Conservation (phyloP, 2,329 filamentous ascomycete genomes). For the Bipolaris gigantea region DNA sequence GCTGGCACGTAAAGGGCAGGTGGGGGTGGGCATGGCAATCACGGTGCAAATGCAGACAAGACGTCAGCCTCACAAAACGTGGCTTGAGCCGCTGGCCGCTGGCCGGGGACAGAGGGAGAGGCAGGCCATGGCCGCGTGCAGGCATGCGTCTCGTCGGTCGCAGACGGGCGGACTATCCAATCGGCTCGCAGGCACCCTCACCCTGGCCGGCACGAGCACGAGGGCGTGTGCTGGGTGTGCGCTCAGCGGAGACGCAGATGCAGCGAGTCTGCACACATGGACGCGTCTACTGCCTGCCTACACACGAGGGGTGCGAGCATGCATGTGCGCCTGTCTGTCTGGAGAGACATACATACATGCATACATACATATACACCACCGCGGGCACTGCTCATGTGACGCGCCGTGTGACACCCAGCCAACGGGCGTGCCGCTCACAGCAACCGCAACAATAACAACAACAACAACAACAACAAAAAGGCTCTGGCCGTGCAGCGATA, state of each 20-base stretch:
- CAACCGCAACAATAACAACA: background rate
- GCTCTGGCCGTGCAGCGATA: slow-evolving; percentile 21
- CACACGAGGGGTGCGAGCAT: background rate
- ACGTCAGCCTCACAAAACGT: slow-evolving; percentile 14
- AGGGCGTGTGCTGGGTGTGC: slow-evolving; percentile 16
- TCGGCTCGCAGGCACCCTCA: slow-evolving; percentile 6
- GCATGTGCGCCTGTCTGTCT: no score
- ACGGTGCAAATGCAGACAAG: background rate
- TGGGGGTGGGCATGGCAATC: slow-evolving; percentile 24
- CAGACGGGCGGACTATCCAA: no score
- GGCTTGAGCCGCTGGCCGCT: slow-evolving; percentile 15
- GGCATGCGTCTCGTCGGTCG: no score
- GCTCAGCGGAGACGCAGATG: slow-evolving; percentile 23
- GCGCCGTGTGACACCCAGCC: slow-evolving; percentile 12
- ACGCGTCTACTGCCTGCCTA: no score
- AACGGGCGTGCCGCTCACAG: background rate
- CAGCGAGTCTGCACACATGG: background rate
- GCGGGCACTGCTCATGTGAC: slow-evolving; percentile 19
- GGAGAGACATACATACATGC: no score
- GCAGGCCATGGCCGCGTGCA: slow-evolving; percentile 1
- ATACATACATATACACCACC: slow-evolving; percentile 12
- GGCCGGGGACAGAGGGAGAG: background rate
- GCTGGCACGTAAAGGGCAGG: slow-evolving; percentile 32
- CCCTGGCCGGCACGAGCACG: no score
- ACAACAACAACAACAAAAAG: background rate